Percentiles rank a stretch among this genome's conserved stretches.
phyloP scores from a whole-genome alignment of 768 basidiomycete genomes.

The Suillus occidentalis region DNA sequence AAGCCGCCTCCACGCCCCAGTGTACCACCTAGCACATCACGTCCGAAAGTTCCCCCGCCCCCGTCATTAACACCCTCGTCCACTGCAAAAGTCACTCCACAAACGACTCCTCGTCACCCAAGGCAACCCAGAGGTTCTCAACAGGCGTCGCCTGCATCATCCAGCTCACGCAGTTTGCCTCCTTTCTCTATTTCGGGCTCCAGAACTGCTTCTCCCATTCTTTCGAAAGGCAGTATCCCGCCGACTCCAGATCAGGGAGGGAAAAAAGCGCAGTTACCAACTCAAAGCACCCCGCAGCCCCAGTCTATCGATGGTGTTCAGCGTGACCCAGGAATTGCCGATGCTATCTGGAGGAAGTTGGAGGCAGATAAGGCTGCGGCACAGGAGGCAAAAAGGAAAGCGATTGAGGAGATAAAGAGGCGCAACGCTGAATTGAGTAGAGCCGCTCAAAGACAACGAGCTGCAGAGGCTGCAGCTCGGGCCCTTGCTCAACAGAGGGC shows the following conservation, averaged over 20 bases:
- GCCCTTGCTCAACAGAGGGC: slow-evolving; percentile 21
- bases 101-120: neutral
- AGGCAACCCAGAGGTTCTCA: neutral
- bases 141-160: neutral
- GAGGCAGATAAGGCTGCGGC: slow-evolving; percentile 37
- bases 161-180: neutral
- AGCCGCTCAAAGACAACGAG: slow-evolving; percentile 16
- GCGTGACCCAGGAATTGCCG: slow-evolving; percentile 54
- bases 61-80: slow-evolving; percentile 8
- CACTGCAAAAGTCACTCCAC: neutral
- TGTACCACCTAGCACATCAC: neutral
- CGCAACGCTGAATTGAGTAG: slow-evolving; percentile 19
- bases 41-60: slow-evolving; percentile 6
- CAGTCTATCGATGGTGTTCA: slow-evolving; percentile 3
- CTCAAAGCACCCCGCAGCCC: neutral
- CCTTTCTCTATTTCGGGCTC: neutral
- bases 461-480: slow-evolving; percentile 12
- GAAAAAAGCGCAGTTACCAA: slow-evolving; percentile 1
- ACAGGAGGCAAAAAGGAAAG: slow-evolving; percentile 18
- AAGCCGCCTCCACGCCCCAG: neutral
- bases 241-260: slow-evolving; percentile 1
- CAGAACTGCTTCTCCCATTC: neutral
- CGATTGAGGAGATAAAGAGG: slow-evolving; percentile 17
- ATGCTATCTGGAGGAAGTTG: slow-evolving; percentile 51
- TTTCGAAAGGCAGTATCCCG: neutral